phyloP scores from a whole-genome alignment of 768 basidiomycete genomes.

The Psilocybe azurescens region DNA sequence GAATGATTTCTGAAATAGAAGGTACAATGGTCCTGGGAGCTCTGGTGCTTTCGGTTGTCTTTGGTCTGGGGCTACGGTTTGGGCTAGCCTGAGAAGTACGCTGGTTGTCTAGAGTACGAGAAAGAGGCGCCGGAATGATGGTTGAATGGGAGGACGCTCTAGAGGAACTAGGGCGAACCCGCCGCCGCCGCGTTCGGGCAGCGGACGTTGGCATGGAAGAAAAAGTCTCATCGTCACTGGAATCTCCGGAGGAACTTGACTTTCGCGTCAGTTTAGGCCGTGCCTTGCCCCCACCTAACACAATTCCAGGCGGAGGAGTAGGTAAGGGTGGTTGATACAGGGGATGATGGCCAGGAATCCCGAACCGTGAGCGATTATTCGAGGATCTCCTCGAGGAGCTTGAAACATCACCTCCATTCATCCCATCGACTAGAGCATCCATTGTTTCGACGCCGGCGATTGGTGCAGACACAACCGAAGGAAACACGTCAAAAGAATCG shows the following conservation, averaged over 20 bases:
- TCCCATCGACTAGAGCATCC: slow-evolving; percentile 89
- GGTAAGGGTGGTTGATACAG: slow-evolving; percentile 85
- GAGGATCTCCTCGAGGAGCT: slow-evolving; percentile 43
- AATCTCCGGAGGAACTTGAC: slow-evolving; percentile 43
- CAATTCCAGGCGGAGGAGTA: slow-evolving; percentile 80
- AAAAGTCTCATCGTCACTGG: slow-evolving; percentile 59
- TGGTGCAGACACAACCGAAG: slow-evolving; percentile 78
- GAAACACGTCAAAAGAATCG: slow-evolving; percentile 55
- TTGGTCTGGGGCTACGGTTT: slow-evolving; percentile 17
- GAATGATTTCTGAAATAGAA: slow-evolving; percentile 89
- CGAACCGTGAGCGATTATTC: slow-evolving; percentile 54
- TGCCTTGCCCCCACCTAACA: slow-evolving; percentile 60
- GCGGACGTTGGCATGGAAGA: slow-evolving; percentile 30
- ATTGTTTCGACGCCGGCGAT: slow-evolving; percentile 82
- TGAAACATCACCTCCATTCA: slow-evolving; percentile 78
- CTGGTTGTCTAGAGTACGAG: slow-evolving; percentile 13
- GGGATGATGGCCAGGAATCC: slow-evolving; percentile 68
- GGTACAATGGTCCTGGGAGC: slow-evolving; percentile 62
- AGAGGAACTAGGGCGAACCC: slow-evolving; percentile 33
- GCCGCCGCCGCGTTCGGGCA: slow-evolving; percentile 40
- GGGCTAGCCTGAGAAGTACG: slow-evolving; percentile 3
- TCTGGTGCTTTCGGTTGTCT: slow-evolving; percentile 30
- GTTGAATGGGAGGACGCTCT: slow-evolving; percentile 33
- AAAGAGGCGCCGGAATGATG: slow-evolving; percentile 19
- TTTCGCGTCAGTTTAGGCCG: slow-evolving; percentile 35